phyloP scores from a whole-genome alignment of 345 rosid species.

The Eucalyptus pumila region DNA sequence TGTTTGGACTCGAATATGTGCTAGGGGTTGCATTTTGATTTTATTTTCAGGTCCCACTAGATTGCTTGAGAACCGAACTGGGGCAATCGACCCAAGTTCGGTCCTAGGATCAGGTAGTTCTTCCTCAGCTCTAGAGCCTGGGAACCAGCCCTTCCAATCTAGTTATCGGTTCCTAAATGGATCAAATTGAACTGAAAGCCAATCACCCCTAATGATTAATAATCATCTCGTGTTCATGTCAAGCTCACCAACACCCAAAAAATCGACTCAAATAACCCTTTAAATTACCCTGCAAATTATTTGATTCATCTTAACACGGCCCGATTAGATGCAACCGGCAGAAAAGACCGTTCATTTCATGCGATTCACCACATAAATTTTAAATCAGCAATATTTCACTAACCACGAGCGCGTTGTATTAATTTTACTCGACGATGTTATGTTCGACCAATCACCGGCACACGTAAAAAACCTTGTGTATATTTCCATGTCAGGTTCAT shows the following conservation, averaged over 20 bases:
- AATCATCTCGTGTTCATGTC: neutral
- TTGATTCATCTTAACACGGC: neutral
- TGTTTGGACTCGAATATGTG: too few species aligned
- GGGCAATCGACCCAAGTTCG: too few species aligned
- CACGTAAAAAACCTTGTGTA: neutral
- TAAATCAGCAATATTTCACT: neutral
- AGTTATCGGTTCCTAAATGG: too few species aligned
- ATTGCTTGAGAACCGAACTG: fast-evolving
- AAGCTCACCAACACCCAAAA: neutral
- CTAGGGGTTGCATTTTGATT: too few species aligned
- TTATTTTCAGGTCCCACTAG: too few species aligned
- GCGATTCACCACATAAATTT: neutral
- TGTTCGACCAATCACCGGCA: neutral
- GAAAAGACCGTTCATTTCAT: neutral
- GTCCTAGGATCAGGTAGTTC: too few species aligned
- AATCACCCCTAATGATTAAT: too few species aligned
- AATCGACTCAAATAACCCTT: neutral
- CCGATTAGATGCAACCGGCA: neutral
- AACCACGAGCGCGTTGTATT: neutral
- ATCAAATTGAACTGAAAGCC: fast-evolving
- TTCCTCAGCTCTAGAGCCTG: too few species aligned
- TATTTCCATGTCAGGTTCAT: neutral
- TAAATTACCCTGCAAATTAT: neutral
- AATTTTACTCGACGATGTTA: neutral
- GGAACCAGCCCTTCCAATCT: too few species aligned